phyloP scores from a whole-genome alignment of 257 asterid genomes.

The Eustoma russellianum region DNA sequence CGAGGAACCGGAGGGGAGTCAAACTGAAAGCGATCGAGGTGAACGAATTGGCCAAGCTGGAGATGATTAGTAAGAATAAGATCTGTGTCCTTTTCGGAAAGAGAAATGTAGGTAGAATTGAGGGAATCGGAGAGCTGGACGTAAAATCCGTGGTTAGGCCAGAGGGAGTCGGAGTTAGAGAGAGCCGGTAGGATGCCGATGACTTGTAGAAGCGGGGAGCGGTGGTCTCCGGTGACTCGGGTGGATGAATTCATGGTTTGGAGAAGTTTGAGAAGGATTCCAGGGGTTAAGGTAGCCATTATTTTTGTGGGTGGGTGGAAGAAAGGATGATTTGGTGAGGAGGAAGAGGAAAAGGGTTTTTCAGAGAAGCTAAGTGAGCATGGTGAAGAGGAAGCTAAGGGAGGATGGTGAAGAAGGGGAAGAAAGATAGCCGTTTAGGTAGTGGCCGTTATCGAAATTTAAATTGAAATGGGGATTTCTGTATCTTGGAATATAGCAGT shows the following conservation, averaged over 20 bases:
- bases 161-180: slow-evolving; percentile 60
- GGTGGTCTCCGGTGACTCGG: slow-evolving; percentile 92
- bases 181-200: slow-evolving; percentile 84
- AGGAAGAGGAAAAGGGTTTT: neutral
- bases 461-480: slow-evolving; percentile 10
- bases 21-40: slow-evolving; percentile 64
- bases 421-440: too few relatives aligned
- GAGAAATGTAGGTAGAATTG: slow-evolving; percentile 86
- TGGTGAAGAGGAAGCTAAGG: neutral
- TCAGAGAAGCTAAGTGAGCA: neutral
- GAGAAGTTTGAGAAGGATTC: slow-evolving; percentile 79
- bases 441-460: slow-evolving; percentile 13
- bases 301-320: neutral
- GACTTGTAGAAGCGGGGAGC: slow-evolving; percentile 87
- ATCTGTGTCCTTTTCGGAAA: slow-evolving; percentile 72
- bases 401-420: neutral
- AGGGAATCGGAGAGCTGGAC: slow-evolving; percentile 87
- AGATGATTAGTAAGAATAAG: slow-evolving; percentile 75
- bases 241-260: slow-evolving; percentile 75
- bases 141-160: slow-evolving; percentile 79
- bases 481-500: neutral
- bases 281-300: slow-evolving; percentile 89
- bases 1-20: slow-evolving; percentile 71
- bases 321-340: neutral
- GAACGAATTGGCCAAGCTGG: slow-evolving; percentile 85